Percentiles rank a stretch among this genome's conserved stretches.
Conservation (phyloP, 805 yeast species). For the Starmerella cellae region DNA sequence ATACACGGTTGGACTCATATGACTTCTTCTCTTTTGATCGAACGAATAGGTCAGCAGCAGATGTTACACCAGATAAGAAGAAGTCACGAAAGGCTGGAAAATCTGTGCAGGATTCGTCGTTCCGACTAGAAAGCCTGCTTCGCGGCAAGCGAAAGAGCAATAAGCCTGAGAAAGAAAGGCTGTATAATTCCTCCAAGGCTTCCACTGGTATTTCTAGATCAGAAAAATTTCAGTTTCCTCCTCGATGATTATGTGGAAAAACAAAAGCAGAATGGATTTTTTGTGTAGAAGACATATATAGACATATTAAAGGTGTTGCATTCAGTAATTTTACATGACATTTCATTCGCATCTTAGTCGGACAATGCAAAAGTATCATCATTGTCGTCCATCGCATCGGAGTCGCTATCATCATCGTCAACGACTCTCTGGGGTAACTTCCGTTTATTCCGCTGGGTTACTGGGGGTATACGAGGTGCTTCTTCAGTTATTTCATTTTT, state of each 20-base stretch:
- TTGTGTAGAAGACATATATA: no score
- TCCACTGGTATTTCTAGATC: not conserved
- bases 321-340: no score
- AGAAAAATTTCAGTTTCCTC: slow-evolving; percentile 15
- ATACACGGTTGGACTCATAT: not conserved
- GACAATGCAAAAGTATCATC: slow-evolving; percentile 11
- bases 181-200: not conserved
- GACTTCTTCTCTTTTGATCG: slow-evolving; percentile 5
- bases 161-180: slow-evolving; percentile 5
- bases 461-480: no score
- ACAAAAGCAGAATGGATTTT: no score
- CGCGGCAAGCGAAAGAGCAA: slow-evolving; percentile 21
- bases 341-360: slow-evolving; percentile 1
- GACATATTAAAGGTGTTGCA: no score
- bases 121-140: slow-evolving; percentile 27
- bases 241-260: not conserved
- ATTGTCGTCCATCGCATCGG: slow-evolving; percentile 4
- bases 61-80: not conserved
- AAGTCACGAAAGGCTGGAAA: slow-evolving; percentile 1
- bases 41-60: no score
- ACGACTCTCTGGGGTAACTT: no score
- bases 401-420: not conserved
- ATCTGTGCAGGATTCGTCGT: slow-evolving; percentile 23
- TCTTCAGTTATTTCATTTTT: not conserved
- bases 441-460: no score